phyloP scores from a whole-genome alignment of 352 stramenopile species.

The Phytophthora brassicae region DNA sequence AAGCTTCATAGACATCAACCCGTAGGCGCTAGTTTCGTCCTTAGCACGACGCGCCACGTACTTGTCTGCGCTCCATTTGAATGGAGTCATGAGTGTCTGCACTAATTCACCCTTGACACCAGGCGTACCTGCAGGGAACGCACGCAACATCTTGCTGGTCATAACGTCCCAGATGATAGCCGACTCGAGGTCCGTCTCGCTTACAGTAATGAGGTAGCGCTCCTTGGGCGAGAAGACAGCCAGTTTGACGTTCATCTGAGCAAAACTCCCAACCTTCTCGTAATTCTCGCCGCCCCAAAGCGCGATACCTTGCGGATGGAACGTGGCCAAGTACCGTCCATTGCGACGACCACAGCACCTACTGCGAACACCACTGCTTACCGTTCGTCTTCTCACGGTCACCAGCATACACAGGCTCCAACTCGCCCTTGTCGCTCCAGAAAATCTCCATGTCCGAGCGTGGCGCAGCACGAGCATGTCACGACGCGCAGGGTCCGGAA shows the following conservation, averaged over 20 bases:
- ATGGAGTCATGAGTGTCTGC: conserved; percentile 78
- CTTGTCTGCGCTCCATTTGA: conserved; percentile 96
- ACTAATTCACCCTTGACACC: conserved; percentile 74
- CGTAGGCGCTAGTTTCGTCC: conserved; percentile 93
- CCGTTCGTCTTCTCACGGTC: conserved; percentile 94
- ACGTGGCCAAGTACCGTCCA: conserved; percentile 97
- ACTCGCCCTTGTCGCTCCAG: conserved; percentile 91
- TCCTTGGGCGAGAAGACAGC: conserved; percentile 95
- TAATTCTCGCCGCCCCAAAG: conserved; percentile 97
- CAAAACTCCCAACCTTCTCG: conserved; percentile 96
- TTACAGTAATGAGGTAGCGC: conserved; percentile 97
- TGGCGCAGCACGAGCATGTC: conserved; percentile 96
- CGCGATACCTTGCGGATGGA: conserved; percentile 96
- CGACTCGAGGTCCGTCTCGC: conserved; percentile 91
- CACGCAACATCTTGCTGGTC: conserved; percentile 83
- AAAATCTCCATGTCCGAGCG: conserved; percentile 95
- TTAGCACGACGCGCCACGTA: conserved; percentile 96
- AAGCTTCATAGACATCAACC: conserved; percentile 96
- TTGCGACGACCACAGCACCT: conserved; percentile 97
- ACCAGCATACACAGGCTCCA: conserved; percentile 94
- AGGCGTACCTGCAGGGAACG: conserved; percentile 84
- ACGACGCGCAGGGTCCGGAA: conserved; percentile 89
- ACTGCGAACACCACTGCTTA: conserved; percentile 98
- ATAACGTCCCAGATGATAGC: conserved; percentile 97
- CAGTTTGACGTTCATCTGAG: conserved; percentile 94